Base-by-base conservation (phyloP, 164 flowering plant species). In the Berberis thunbergii region DNA sequence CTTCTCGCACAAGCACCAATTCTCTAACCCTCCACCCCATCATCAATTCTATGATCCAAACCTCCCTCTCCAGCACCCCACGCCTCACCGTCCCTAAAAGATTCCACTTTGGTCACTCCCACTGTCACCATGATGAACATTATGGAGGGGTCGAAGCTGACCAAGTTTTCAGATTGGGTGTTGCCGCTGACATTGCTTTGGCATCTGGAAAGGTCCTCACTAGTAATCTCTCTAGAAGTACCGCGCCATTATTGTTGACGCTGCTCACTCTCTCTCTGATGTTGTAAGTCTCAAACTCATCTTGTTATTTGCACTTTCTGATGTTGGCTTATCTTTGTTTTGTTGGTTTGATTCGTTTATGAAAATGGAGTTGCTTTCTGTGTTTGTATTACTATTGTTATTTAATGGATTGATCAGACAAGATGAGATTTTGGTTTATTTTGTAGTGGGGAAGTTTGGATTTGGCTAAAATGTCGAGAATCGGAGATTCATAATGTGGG, bases 231-330 rank as follows among this genome's bases (percentile, higher is more conserved):
- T 67, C 96, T 41, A 97, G 97, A 1, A 91, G 97, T 76, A 91
- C 96, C n/a, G n/a, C 1, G 97, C 97, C 1, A 83, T 91, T 57
- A 82, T 95, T 7, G 99, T 97, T 11, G 97, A 91, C 61, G 99
- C 99, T 2, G 96, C 93, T 41, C 97, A 91, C 76, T 95, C 99
- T 1, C 59, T 82, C n/a, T 88, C 99, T 7, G 99, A 95, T 67
- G 85, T 95, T 78, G 97, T 91, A 82, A 49, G 75, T n/a, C n/a
- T n/a, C n/a, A n/a, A n/a, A n/a, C n/a, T n/a, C n/a, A n/a, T n/a
- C 57, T 1, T 2, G 40, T 39, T 5, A 11, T 2, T 13, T n/a
- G 54, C 43, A 6, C n/a, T n/a, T n/a, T 5, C 39, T 44, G 43
- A 45, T 44, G 12, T 43, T 50, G 10, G n/a, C 41, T 60, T 61